phyloP scores from a whole-genome alignment of 2,329 filamentous ascomycete species.

The Fusarium irregulare region DNA sequence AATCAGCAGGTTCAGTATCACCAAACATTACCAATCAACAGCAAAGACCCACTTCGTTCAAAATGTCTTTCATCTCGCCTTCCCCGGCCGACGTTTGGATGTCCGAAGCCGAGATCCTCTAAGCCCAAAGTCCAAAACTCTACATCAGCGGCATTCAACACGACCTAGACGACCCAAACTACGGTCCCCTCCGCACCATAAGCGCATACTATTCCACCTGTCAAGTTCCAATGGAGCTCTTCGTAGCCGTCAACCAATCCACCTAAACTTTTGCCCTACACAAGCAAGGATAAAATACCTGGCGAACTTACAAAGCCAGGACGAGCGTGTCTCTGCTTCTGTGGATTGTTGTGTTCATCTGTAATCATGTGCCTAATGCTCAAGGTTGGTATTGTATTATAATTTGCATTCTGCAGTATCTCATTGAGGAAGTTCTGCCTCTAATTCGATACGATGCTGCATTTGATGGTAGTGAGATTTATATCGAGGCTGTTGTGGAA shows the following conservation, averaged over 20 bases:
- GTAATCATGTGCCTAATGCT: rapidly evolving
- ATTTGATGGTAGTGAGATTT: no score
- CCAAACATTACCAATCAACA: rapidly evolving
- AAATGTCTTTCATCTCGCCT: neutral
- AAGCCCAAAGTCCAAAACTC: neutral
- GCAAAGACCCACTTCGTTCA: neutral
- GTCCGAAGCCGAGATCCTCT: neutral
- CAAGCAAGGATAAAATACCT: rapidly evolving
- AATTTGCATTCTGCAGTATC: rapidly evolving
- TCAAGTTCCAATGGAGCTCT: neutral
- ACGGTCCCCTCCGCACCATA: neutral
- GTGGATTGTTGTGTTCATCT: neutral
- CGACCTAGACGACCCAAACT: neutral
- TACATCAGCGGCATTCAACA: neutral
- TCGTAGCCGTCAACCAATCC: neutral
- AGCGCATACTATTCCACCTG: neutral
- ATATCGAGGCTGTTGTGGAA: no score
- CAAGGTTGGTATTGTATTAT: neutral
- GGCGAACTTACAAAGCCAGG: neutral
- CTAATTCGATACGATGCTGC: no score
- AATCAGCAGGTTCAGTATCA: rapidly evolving
- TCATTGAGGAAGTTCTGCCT: rapidly evolving
- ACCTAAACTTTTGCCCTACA: neutral
- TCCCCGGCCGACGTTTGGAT: neutral
- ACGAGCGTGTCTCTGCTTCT: no score